Percentiles rank a stretch among this genome's conserved stretches.
Evolutionary conservation across 305 asterid genomes (phyloP).

Genomic region (Fraxinus sp.): DNA sequence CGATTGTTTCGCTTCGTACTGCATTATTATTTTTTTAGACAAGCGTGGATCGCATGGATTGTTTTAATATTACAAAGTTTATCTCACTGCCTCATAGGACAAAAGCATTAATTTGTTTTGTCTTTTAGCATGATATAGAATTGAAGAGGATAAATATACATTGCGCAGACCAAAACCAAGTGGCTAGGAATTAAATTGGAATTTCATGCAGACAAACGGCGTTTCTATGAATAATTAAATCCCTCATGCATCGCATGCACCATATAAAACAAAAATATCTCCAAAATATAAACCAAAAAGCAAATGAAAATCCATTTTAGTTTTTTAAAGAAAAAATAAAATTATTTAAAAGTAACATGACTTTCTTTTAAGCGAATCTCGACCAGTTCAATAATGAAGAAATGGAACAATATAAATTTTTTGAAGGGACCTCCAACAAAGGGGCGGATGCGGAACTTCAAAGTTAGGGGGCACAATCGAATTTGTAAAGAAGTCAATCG

Average conservation of each 20-base stretch:
- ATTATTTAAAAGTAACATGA: not conserved
- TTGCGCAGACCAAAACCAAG: not conserved
- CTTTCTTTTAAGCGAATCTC: not conserved
- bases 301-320: not conserved
- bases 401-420: not conserved
- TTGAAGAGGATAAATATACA: not conserved
- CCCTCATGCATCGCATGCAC: not conserved
- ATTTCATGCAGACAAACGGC: not conserved
- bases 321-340: not conserved
- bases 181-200: not conserved
- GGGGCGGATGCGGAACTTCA: too few relatives aligned
- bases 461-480: too few relatives aligned
- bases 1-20: not conserved
- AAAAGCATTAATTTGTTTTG: not conserved
- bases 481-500: too few relatives aligned
- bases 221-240: not conserved
- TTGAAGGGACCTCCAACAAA: not conserved
- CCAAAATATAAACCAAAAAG: not conserved
- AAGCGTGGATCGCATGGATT: not conserved
- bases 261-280: not conserved
- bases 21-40: not conserved
- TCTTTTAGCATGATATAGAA: not conserved
- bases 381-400: not conserved
- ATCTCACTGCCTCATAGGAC: not conserved
- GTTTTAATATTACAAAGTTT: not conserved